These are phyloP conservation scores for Lepraria neglecta DNA, from an alignment of 495 filamentous ascomycete genomes.

Conservation along the genomic window DNA sequence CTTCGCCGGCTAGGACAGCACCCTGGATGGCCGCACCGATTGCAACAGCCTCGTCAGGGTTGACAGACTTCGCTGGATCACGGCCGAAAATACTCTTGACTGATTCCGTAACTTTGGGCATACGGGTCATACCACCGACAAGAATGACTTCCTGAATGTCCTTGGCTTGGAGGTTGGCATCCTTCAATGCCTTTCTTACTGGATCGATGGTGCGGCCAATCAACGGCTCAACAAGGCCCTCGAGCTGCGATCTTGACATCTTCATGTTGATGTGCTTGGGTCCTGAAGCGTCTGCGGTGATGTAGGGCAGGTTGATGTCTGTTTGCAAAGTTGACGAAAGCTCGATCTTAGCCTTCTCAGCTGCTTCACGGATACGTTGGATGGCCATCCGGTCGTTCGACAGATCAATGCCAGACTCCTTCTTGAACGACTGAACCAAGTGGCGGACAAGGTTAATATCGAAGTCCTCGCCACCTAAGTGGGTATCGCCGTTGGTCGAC, in stretches of 20 bases:
- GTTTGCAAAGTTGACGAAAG: slow-evolving; percentile 94
- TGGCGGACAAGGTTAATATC: slow-evolving; percentile 94
- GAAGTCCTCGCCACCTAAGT: slow-evolving; percentile 97
- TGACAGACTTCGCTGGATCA: slow-evolving; percentile 97
- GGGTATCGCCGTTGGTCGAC: slow-evolving; percentile 97
- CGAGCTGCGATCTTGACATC: slow-evolving; percentile 87
- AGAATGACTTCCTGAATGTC: slow-evolving; percentile 99
- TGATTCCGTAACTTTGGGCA: slow-evolving; percentile 97
- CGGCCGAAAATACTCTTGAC: slow-evolving; percentile 97
- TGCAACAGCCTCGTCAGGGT: slow-evolving; percentile 97
- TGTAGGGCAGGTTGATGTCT: slow-evolving; percentile 98
- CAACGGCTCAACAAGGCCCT: slow-evolving; percentile 85
- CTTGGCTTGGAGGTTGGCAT: slow-evolving; percentile 86
- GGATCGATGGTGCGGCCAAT: slow-evolving; percentile 83
- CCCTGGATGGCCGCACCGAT: slow-evolving; percentile 98
- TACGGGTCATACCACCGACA: slow-evolving; percentile 99
- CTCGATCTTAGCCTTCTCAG: slow-evolving; percentile 99
- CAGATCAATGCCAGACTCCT: slow-evolving; percentile 86
- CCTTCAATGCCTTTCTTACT: slow-evolving; percentile 95
- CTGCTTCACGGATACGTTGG: slow-evolving; percentile 97
- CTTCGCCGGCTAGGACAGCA: slow-evolving; percentile 92
- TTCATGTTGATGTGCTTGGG: slow-evolving; percentile 97
- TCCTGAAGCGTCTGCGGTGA: slow-evolving; percentile 88
- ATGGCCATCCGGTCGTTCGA: slow-evolving; percentile 95
- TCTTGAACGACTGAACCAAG: slow-evolving; percentile 94